These are phyloP conservation scores for Viola odorata DNA, from an alignment of 345 rosid genomes.

Conservation along the genomic window DNA sequence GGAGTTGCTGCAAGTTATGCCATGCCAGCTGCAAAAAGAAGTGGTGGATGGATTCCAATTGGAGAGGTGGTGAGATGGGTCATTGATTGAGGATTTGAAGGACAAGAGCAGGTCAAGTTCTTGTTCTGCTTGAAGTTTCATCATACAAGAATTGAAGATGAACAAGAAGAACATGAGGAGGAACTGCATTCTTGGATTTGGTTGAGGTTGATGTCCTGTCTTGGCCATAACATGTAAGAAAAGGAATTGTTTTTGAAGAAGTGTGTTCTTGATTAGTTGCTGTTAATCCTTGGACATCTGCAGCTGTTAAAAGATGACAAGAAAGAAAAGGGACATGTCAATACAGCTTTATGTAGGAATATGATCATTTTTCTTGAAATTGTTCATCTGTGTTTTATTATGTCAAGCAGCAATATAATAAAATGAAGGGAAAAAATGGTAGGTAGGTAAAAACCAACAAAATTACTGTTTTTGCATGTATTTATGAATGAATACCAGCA, in stretches of 20 bases:
- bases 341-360: conserved; percentile 5
- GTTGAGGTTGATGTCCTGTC: conserved; percentile 16
- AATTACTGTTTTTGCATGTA: conserved; percentile 20
- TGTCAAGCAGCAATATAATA: too few relatives aligned
- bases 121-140: conserved; percentile 30
- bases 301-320: conserved; percentile 33
- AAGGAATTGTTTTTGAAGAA: conserved; percentile 10
- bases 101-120: conserved; percentile 64
- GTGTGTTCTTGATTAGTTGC: conserved; percentile 1
- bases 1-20: conserved; percentile 52
- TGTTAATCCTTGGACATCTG: conserved; percentile 31
- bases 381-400: not conserved
- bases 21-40: conserved; percentile 57
- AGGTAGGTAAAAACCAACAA: too few relatives aligned
- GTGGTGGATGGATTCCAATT: conserved; percentile 53
- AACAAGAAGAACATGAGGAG: conserved; percentile 13
- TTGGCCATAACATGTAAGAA: conserved; percentile 21
- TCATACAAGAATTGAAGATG: too few relatives aligned
- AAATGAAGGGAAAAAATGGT: too few relatives aligned
- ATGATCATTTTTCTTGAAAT: not conserved
- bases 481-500: not conserved
- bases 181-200: not conserved
- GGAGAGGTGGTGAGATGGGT: conserved; percentile 57
- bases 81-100: conserved; percentile 54
- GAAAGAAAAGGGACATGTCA: conserved; percentile 2